Percentiles rank a stretch among this genome's conserved stretches.
These are phyloP conservation scores for Macrotyloma uniflorum DNA, from an alignment of 306 rosid species.

Conservation along the genomic window DNA sequence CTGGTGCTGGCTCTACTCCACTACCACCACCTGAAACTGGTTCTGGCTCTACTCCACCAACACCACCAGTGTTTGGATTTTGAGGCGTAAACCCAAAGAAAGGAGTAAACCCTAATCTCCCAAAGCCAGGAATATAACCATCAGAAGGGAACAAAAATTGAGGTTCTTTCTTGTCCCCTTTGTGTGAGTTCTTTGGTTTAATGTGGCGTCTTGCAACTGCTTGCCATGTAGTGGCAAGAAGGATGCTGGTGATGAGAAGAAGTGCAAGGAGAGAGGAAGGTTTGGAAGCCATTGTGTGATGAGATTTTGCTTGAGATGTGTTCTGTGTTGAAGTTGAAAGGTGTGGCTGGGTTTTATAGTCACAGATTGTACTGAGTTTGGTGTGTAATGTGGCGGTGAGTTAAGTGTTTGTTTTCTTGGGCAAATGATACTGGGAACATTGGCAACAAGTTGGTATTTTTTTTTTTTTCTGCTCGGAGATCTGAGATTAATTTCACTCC, in stretches of 20 bases:
- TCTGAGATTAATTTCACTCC: too few relatives aligned
- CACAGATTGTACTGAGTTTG: slow-evolving; percentile 32
- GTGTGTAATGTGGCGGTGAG: slow-evolving; percentile 52
- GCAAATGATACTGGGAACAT: slow-evolving; percentile 7
- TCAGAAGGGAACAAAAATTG: slow-evolving; percentile 47
- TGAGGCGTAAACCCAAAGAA: slow-evolving; percentile 14
- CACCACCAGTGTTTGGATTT: slow-evolving; percentile 37
- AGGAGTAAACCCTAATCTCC: slow-evolving; percentile 49
- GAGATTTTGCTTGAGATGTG: slow-evolving; percentile 1
- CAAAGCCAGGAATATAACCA: slow-evolving; percentile 63
- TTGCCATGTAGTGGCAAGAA: slow-evolving; percentile 45
- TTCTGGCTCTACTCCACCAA: slow-evolving; percentile 5
- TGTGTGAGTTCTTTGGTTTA: slow-evolving; percentile 30
- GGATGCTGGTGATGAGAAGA: slow-evolving; percentile 39
- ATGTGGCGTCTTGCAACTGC: slow-evolving; percentile 43
- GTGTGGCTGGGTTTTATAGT: slow-evolving; percentile 44
- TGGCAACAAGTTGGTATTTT: too few relatives aligned
- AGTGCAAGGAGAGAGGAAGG: slow-evolving; percentile 41
- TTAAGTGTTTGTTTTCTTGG: slow-evolving; percentile 31
- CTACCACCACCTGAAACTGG: neutral
- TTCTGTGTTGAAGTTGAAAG: slow-evolving; percentile 44
- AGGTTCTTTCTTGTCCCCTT: slow-evolving; percentile 58
- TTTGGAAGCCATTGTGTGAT: slow-evolving; percentile 53
- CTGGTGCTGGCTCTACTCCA: slow-evolving; percentile 22
- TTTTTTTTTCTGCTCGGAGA: too few relatives aligned